Evolutionary conservation across 768 basidiomycete species (phyloP).

Genomic region (Phanerochaete carnosa): DNA sequence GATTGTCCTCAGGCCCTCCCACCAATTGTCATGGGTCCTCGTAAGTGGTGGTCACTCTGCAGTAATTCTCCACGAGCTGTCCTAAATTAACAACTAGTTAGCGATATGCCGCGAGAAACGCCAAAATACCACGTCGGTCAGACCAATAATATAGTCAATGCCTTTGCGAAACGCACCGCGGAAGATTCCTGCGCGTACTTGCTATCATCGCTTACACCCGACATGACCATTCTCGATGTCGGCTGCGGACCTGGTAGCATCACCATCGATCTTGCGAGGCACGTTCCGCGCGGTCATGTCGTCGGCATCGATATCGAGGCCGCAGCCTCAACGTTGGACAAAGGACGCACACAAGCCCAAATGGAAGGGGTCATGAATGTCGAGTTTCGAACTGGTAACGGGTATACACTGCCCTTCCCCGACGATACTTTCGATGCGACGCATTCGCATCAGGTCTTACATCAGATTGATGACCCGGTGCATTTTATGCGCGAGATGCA

Average conservation of each 20-base stretch:
- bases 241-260: constrained; percentile 54
- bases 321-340: constrained; percentile 27
- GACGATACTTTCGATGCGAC: constrained; percentile 46
- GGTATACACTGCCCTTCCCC: constrained; percentile 30
- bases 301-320: constrained; percentile 37
- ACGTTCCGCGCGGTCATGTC: constrained; percentile 39
- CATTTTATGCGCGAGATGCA: constrained; percentile 42
- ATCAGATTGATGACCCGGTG: constrained; percentile 42
- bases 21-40: too few relatives aligned
- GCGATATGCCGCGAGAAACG: too few relatives aligned
- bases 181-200: constrained; percentile 35
- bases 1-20: too few relatives aligned
- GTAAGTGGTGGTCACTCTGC: too few relatives aligned
- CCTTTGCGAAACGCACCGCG: constrained; percentile 24
- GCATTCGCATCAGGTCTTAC: constrained; percentile 46
- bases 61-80: too few relatives aligned
- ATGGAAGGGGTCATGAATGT: constrained; percentile 33
- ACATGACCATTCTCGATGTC: constrained; percentile 44
- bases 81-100: too few relatives aligned
- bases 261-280: constrained; percentile 38
- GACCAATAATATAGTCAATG: background rate
- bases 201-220: constrained; percentile 31
- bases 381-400: constrained; percentile 36
- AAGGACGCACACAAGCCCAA: constrained; percentile 29
- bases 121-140: background rate